Percentiles rank a stretch among this genome's conserved stretches.
Evolutionary conservation across 257 asterid species (phyloP).

Genomic region (Ilex aquifolium): DNA sequence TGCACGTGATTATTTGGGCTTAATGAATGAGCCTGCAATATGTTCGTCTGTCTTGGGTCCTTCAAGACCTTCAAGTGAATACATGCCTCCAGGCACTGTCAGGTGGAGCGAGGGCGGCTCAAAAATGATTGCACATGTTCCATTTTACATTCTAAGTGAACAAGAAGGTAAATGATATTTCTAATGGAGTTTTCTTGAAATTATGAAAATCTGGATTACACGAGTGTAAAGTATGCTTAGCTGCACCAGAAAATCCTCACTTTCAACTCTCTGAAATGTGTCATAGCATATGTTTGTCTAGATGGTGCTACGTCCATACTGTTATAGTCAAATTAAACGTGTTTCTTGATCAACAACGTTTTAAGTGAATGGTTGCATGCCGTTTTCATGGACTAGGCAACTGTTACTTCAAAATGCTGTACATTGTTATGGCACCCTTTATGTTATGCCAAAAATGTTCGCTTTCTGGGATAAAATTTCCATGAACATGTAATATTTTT

Average conservation of each 20-base stretch:
- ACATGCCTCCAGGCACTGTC: constrained; percentile 64
- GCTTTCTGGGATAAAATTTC: no score
- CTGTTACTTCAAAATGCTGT: no score
- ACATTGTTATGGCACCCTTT: no score
- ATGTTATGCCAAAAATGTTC: no score
- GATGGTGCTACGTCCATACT: neutral
- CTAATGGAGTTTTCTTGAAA: neutral
- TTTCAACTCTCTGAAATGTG: neutral
- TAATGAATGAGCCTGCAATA: constrained; percentile 87
- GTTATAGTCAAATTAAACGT: neutral
- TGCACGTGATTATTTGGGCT: constrained; percentile 75
- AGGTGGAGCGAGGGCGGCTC: constrained; percentile 71
- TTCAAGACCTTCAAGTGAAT: constrained; percentile 39
- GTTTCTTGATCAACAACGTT: no score
- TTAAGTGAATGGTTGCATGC: no score
- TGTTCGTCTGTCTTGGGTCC: constrained; percentile 83
- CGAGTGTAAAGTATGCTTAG: neutral
- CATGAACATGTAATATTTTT: no score
- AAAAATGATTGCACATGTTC: constrained; percentile 73
- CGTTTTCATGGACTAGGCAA: no score
- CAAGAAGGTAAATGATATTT: constrained; percentile 52
- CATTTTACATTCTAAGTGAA: constrained; percentile 73
- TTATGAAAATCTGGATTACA: neutral
- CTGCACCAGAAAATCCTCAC: neutral
- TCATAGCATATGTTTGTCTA: neutral